phyloP scores from a whole-genome alignment of 1,284 basidiomycete species.

The Cryptococcus deneoformans region DNA sequence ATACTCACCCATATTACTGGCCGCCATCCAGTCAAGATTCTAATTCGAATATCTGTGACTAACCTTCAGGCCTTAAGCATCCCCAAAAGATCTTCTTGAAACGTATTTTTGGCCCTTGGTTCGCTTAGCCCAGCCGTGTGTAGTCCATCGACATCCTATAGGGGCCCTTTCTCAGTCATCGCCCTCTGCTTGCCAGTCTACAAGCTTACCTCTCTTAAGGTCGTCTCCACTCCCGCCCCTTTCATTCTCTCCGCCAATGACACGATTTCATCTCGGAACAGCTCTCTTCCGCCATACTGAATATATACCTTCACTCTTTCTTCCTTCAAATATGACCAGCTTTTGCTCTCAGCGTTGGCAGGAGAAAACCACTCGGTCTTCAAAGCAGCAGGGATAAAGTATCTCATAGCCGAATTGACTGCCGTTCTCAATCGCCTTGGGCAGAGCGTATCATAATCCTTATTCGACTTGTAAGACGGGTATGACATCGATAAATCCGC shows the following conservation, averaged over 20 bases:
- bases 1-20: too few species aligned
- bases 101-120: slow-evolving; percentile 4
- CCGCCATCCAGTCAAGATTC: too few species aligned
- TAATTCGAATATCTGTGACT: too few species aligned
- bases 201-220: slow-evolving; percentile 15
- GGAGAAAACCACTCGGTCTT: slow-evolving; percentile 23
- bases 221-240: slow-evolving; percentile 29
- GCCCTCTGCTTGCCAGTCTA: not conserved
- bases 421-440: slow-evolving; percentile 7
- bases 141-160: slow-evolving; percentile 11
- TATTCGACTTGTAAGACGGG: slow-evolving; percentile 12
- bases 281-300: slow-evolving; percentile 37
- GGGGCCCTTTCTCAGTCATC: not conserved
- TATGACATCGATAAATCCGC: slow-evolving; percentile 50
- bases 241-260: slow-evolving; percentile 29
- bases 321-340: slow-evolving; percentile 19
- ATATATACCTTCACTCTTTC: slow-evolving; percentile 24
- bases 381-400: slow-evolving; percentile 10
- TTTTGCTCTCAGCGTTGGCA: slow-evolving; percentile 10
- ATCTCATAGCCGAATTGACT: slow-evolving; percentile 14
- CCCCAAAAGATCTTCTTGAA: slow-evolving; percentile 10
- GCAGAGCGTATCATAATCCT: slow-evolving; percentile 12
- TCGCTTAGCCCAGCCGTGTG: slow-evolving; percentile 10
- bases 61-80: not conserved
- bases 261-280: slow-evolving; percentile 32